Percentiles rank a stretch among this genome's conserved stretches.
These are phyloP conservation scores for Mucor circinelloides DNA, from an alignment of 371 early-diverging fungal species.

Conservation along the genomic window DNA sequence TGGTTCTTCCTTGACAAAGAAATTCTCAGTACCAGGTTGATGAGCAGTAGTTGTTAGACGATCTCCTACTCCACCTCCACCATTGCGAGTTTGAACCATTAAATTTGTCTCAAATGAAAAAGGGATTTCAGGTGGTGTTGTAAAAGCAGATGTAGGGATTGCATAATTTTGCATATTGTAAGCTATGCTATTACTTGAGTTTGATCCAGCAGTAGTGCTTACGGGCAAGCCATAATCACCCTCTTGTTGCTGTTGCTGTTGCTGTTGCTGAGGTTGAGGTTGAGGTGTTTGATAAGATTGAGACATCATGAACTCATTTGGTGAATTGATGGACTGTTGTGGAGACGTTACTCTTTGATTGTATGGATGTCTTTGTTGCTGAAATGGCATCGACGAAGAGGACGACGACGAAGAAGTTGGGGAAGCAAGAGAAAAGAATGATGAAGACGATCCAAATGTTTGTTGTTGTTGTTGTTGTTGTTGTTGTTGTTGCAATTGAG, in stretches of 20 bases:
- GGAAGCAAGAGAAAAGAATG: constrained; percentile 34
- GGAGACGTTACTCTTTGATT: constrained; percentile 16
- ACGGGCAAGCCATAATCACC: constrained; percentile 4
- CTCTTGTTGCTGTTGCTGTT: constrained; percentile 3
- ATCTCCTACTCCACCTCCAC: neutral
- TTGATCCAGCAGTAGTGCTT: neutral
- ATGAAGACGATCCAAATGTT: constrained; percentile 20
- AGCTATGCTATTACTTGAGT: neutral
- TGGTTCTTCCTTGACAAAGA: constrained; percentile 20
- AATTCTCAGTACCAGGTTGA: neutral
- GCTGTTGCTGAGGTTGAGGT: constrained; percentile 15
- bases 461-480: constrained; percentile 16
- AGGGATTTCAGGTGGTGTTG: constrained; percentile 18
- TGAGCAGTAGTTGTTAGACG: neutral
- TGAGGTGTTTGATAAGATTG: constrained; percentile 23
- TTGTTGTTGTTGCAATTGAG: neutral
- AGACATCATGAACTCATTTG: constrained; percentile 24
- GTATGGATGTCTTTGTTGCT: constrained; percentile 2
- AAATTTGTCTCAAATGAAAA: constrained; percentile 15
- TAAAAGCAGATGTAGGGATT: constrained; percentile 18
- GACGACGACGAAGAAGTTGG: constrained; percentile 47
- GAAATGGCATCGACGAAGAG: constrained; percentile 37
- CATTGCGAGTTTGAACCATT: neutral
- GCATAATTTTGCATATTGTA: constrained; percentile 19
- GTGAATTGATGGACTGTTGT: constrained; percentile 20